These are phyloP conservation scores for Lophium mytilinum DNA, from an alignment of 495 filamentous ascomycete genomes.

Conservation along the genomic window DNA sequence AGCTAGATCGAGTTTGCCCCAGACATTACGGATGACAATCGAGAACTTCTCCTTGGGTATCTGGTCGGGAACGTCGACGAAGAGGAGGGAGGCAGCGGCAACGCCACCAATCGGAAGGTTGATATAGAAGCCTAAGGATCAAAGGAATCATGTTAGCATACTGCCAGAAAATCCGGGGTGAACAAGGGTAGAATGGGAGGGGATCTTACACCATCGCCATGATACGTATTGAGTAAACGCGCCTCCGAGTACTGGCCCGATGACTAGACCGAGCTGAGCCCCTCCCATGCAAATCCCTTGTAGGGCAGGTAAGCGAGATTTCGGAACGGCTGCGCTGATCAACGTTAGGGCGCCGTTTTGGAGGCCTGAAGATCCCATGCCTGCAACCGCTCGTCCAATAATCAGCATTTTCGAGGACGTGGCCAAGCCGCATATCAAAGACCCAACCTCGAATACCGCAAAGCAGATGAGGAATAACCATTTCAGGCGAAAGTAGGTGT, in stretches of 20 bases:
- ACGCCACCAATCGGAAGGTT: slow-evolving; percentile 44
- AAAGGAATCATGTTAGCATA: too few relatives aligned
- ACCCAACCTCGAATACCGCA: slow-evolving; percentile 14
- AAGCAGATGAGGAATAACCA: slow-evolving; percentile 15
- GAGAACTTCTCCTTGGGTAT: slow-evolving; percentile 19
- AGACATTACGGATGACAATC: slow-evolving; percentile 22
- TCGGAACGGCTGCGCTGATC: slow-evolving; percentile 23
- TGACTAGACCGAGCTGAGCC: slow-evolving; percentile 34
- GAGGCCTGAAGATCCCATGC: slow-evolving; percentile 22
- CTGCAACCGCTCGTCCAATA: slow-evolving; percentile 17
- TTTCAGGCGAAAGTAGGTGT: slow-evolving; percentile 48
- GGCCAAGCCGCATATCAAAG: slow-evolving; percentile 16
- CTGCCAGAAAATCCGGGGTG: too few relatives aligned
- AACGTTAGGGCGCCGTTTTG: slow-evolving; percentile 21
- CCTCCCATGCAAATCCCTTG: slow-evolving; percentile 36
- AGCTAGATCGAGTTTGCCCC: slow-evolving; percentile 15
- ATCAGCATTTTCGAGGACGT: slow-evolving; percentile 14
- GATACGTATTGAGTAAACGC: slow-evolving; percentile 36
- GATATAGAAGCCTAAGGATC: slow-evolving; percentile 37
- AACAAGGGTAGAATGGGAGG: too few relatives aligned
- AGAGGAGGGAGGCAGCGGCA: slow-evolving; percentile 30
- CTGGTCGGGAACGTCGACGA: slow-evolving; percentile 34
- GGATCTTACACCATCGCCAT: slow-evolving; percentile 40
- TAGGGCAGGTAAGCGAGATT: slow-evolving; percentile 27
- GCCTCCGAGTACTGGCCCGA: slow-evolving; percentile 43